phyloP scores from a whole-genome alignment of 2,329 filamentous ascomycete genomes.

The Sodiomyces alkalinus region DNA sequence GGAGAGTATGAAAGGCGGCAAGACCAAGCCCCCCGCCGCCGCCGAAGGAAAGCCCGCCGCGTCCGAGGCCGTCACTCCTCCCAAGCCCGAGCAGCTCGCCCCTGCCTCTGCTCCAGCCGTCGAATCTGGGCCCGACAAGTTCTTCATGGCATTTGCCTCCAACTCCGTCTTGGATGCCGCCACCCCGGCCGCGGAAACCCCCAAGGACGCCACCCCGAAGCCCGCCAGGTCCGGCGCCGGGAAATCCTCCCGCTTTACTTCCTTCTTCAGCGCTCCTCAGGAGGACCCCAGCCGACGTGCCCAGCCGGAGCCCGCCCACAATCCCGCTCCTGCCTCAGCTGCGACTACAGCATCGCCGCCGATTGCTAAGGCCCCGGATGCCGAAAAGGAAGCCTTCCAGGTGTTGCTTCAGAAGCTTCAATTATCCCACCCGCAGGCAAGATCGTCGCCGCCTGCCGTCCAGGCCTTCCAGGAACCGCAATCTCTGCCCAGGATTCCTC shows the following conservation, averaged over 20 bases:
- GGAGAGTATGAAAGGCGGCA: conserved; percentile 68
- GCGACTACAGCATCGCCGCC: too few species aligned
- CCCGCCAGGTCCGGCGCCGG: conserved; percentile 34
- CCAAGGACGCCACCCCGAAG: conserved; percentile 28
- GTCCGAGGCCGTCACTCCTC: conserved; percentile 18
- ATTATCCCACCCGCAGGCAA: conserved; percentile 28
- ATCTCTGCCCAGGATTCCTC: conserved; percentile 15
- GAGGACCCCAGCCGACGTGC: not conserved
- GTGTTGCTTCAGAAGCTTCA: conserved; percentile 72
- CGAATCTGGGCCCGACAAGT: conserved; percentile 59
- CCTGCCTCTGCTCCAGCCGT: conserved; percentile 45
- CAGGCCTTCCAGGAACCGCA: conserved; percentile 28
- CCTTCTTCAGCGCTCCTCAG: conserved; percentile 49
- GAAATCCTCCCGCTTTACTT: conserved; percentile 76
- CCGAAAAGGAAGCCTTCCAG: conserved; percentile 77
- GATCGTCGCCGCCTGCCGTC: conserved; percentile 27
- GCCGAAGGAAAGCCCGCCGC: too few species aligned
- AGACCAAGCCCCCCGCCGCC: conserved; percentile 18
- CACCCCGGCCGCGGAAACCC: conserved; percentile 27
- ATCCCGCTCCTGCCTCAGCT: conserved; percentile 19
- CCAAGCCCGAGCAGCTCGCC: conserved; percentile 36
- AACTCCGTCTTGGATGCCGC: conserved; percentile 28
- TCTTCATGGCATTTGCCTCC: conserved; percentile 47
- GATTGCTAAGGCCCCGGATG: conserved; percentile 25
- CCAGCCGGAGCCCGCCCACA: not conserved